Base-by-base conservation (phyloP, 495 filamentous ascomycete species). In the Penicillium paradoxum region DNA sequence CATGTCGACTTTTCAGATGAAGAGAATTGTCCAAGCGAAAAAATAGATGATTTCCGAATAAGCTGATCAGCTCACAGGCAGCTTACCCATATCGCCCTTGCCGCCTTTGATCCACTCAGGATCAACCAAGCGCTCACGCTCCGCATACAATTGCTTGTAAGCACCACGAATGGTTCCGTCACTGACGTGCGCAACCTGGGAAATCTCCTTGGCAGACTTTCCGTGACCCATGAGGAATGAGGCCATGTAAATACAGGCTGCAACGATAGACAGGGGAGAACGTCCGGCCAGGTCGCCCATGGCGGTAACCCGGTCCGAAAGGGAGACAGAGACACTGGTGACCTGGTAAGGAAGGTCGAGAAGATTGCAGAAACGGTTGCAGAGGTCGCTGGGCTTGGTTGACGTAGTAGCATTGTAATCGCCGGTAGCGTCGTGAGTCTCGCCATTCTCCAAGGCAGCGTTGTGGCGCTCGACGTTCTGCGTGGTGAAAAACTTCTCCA, bases 131-230 rank as follows among this genome's bases (percentile, higher is more conserved):
- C 80, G 73, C 56, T 93, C 86, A 15, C 83, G 81, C 40, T 84
- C 82, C 6, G 75, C 72, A 62, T 89, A 90, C 39, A 98, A 79
- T 61, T 86, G 81, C 63, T 93, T 92, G 74, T 97, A 98, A 0
- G 95, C 90, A 42, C 89, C 91, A 42, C 91, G 88, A 56, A 98
- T 96, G 1, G 93, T 98, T 41, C 91, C 91, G 59, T 98, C 93
- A 62, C 90, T 96, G 25, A 97, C 93, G 53, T 88, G 88, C 4
- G 86, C 87, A 15, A 93, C 85, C 1, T 54, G 51, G 1, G 86
- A 85, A 56, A 97, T 96, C 48, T 96, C 87, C 68, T 92, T 93
- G 36, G 91, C 83, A 6, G 80, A 77, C 65, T 86, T 87, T n/a
- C 80, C 70, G 34, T 89, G 77, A 41, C 85, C 88, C 79, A 91